Conservation (phyloP, 2,329 filamentous ascomycete species). For the Blastomyces gilchristii region DNA sequence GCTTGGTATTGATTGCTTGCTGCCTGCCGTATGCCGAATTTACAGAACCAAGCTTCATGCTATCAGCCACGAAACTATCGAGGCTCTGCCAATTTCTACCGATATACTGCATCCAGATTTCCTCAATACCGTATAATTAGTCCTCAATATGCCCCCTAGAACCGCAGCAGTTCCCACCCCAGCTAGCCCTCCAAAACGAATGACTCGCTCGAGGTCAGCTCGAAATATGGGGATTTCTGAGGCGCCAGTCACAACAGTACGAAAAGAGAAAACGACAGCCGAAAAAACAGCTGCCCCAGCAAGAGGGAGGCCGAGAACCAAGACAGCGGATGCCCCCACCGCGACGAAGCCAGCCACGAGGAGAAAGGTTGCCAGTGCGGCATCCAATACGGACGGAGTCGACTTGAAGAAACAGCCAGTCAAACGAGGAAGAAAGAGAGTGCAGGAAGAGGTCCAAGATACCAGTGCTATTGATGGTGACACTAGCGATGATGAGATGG, state of each 20-base stretch:
- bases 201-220: slow-evolving; percentile 15
- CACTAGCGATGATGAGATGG: slow-evolving; percentile 16
- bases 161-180: slow-evolving; percentile 7
- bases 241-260: not conserved
- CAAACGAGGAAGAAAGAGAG: slow-evolving; percentile 10
- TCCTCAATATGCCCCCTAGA: slow-evolving; percentile 13
- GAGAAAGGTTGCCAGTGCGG: not conserved
- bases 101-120: not conserved
- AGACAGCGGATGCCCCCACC: slow-evolving; percentile 4
- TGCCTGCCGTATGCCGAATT: not conserved
- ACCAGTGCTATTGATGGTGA: slow-evolving; percentile 2
- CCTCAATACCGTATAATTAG: not conserved
- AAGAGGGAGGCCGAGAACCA: slow-evolving; percentile 14
- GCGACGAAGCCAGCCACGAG: not conserved
- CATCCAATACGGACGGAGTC: not conserved
- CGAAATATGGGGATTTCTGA: slow-evolving; percentile 1
- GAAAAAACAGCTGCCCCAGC: slow-evolving; percentile 3
- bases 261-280: not conserved
- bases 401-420: slow-evolving; percentile 2
- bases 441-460: not conserved
- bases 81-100: not conserved
- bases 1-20: not conserved
- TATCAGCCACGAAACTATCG: not conserved
- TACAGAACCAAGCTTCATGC: not conserved
- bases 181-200: slow-evolving; percentile 13